Percentiles rank a stretch among this genome's conserved stretches.
Evolutionary conservation across 768 basidiomycete genomes (phyloP).

Genomic region (Rhodotorula toruloides): DNA sequence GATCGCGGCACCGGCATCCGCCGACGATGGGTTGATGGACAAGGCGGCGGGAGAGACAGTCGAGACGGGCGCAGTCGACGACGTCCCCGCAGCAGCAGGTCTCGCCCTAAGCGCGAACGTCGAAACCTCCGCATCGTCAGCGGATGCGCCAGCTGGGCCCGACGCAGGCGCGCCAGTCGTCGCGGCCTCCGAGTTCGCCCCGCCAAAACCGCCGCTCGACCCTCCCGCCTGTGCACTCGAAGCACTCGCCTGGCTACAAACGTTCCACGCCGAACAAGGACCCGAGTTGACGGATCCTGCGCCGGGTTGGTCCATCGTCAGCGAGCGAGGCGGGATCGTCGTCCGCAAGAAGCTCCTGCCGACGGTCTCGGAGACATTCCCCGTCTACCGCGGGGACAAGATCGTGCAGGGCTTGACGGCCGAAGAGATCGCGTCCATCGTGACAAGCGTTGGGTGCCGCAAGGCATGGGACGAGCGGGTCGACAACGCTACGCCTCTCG

Average conservation of each 20-base stretch:
- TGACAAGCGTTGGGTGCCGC: constrained; percentile 65
- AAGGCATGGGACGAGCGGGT: constrained; percentile 83
- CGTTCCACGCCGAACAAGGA: constrained; percentile 56
- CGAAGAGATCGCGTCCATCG: constrained; percentile 74
- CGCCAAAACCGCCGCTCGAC: constrained; percentile 36
- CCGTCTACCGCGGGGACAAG: constrained; percentile 79
- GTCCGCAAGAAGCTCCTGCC: constrained; percentile 70
- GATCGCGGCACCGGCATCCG: no score
- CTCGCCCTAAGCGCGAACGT: no score
- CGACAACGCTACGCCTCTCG: constrained; percentile 62
- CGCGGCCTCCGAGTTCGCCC: background rate
- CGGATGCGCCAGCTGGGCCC: background rate
- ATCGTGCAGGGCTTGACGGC: constrained; percentile 90
- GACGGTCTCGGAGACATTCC: constrained; percentile 71
- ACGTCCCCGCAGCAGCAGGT: no score
- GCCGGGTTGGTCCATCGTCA: constrained; percentile 69
- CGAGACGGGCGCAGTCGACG: no score
- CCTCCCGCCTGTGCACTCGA: constrained; percentile 79
- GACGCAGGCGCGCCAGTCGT: background rate
- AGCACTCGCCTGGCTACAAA: constrained; percentile 71
- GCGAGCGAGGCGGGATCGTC: constrained; percentile 64
- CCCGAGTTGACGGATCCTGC: constrained; percentile 51
- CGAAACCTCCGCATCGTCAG: no score
- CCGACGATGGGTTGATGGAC: no score
- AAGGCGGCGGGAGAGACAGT: no score